These are phyloP conservation scores for Cladorrhinum sp. DNA, from an alignment of 2,329 filamentous ascomycete species.

Conservation along the genomic window DNA sequence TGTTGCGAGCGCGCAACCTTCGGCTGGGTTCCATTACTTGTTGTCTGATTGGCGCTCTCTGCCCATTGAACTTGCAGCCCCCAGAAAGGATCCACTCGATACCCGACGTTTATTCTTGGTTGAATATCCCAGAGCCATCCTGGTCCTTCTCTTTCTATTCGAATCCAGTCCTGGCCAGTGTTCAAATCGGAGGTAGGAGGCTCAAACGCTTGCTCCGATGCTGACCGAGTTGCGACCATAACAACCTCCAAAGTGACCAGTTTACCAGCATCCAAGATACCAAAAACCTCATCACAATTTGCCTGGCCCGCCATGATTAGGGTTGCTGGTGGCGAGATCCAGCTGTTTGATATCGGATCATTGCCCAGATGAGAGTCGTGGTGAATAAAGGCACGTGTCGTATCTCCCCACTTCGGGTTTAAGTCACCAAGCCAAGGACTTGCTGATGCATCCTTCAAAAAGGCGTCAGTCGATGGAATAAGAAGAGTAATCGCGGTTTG, in stretches of 20 bases:
- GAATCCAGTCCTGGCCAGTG: background rate
- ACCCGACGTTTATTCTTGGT: background rate
- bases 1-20: background rate
- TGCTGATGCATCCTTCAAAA: background rate
- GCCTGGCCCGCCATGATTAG: slow-evolving; percentile 1
- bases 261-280: background rate
- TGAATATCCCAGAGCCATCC: background rate
- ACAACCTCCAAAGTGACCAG: slow-evolving; percentile 6
- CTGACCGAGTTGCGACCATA: background rate
- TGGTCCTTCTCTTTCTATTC: background rate
- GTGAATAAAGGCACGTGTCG: background rate
- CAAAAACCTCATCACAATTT: background rate
- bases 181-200: background rate
- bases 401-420: background rate
- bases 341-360: too few relatives aligned
- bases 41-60: background rate
- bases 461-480: background rate
- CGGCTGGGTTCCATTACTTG: background rate
- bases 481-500: background rate
- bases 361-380: background rate
- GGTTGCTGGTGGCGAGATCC: too few relatives aligned
- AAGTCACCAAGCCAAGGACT: slow-evolving; percentile 10
- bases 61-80: slow-evolving; percentile 1
- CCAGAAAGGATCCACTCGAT: background rate
- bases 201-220: background rate